Evolutionary conservation across 2,329 filamentous ascomycete genomes (phyloP), one percentile per base, ranked within the genome.

Genomic region (Raffaelea arxii): DNA sequence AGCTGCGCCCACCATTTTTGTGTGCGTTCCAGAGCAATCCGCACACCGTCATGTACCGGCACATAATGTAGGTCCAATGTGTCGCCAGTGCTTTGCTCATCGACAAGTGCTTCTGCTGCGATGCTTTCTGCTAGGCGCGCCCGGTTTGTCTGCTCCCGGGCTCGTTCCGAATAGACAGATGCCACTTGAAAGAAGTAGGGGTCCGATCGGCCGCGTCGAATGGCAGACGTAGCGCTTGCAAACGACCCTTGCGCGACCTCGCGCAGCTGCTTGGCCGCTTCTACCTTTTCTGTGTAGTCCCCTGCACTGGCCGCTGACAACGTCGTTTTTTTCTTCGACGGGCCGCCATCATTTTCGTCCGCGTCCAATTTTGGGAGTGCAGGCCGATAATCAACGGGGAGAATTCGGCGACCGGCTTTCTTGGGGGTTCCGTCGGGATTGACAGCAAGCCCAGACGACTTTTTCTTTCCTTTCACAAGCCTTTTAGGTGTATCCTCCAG

Each of bases 1-100:
- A 88, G 65, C 0, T 65, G 65, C 18, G 78, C 67, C 90, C 89
- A 96, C 91, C 91, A 97, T 10, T 60, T 61, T 53, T 75, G 71
- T 0, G 85, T 82, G 32, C 73, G 74, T 41, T 80, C 72, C 25
- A 76, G 74, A 2, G 86, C 81, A 53, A 96, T 95, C 3, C 86
- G 73, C 25, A 89, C 80, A 2, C 85, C 91, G 60, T 94, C 86
- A 42, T 80, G 71, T 2, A 96, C 89, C 39, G 74, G 80, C 5
- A 95, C 79, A 6, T 88, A 87, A 61, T 97, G 91, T 23, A 97
- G 68, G 62, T 97, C 91, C 7, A 96, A 89, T 6, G 94, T 69
- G 19, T 72, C 67, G 1, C 64, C 69, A 2, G 71, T 73, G 43
- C 86, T 90, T 58, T 89, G 83, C 10, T 66, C 59, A 11, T 80